Conservation (phyloP, 371 early-diverging fungal species). For the Funneliformis caledonium region DNA sequence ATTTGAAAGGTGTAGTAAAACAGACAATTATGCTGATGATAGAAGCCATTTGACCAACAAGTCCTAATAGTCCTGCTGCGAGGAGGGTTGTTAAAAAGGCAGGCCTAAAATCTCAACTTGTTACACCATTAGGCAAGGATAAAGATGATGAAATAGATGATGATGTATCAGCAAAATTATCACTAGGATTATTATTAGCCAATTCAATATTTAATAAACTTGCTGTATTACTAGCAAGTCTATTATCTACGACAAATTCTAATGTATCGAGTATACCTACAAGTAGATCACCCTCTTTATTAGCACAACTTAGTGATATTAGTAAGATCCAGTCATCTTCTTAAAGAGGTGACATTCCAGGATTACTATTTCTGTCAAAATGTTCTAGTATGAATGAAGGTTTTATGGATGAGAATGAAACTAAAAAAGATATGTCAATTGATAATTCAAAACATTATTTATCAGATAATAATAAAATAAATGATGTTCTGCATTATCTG, state of each 20-base stretch:
- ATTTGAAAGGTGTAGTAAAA: conserved; percentile 71
- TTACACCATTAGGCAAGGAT: conserved; percentile 56
- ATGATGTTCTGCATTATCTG: too few relatives aligned
- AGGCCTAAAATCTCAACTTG: conserved; percentile 31
- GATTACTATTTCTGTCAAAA: too few relatives aligned
- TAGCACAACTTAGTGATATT: conserved; percentile 69
- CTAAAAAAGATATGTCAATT: too few relatives aligned
- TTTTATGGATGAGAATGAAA: too few relatives aligned
- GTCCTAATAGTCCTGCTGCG: conserved; percentile 42
- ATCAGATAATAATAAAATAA: too few relatives aligned
- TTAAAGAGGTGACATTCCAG: too few relatives aligned
- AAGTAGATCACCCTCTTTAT: not conserved
- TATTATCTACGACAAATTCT: not conserved
- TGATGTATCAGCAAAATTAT: conserved; percentile 13
- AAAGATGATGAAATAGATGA: conserved; percentile 21
- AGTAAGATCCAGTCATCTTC: too few relatives aligned
- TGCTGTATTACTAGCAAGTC: not conserved
- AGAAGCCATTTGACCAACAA: conserved; percentile 60
- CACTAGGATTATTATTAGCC: conserved; percentile 16
- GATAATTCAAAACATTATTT: too few relatives aligned
- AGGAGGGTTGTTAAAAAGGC: conserved; percentile 42
- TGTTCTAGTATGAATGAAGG: too few relatives aligned
- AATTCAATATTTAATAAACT: not conserved
- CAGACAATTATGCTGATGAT: conserved; percentile 72
- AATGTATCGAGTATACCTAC: not conserved